Evolutionary conservation across 257 asterid species (phyloP), one percentile per base, ranked within the genome.

Genomic region (Gentiana macrophylla): DNA sequence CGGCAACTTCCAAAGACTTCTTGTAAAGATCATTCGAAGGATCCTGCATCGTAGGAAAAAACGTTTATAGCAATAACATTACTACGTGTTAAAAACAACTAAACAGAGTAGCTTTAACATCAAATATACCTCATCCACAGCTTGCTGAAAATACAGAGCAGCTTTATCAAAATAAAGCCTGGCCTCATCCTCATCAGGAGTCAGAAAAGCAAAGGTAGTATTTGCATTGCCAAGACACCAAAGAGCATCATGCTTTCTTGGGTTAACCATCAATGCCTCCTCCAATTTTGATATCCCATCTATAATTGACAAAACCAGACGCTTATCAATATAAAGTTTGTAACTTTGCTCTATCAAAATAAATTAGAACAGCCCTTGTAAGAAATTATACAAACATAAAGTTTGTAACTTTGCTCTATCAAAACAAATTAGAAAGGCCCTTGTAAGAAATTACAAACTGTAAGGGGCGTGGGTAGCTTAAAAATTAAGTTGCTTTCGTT

Each of bases 201-300:
- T 79, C 72, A 82, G 61, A 72, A 87, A 84, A 37, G 83, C 96
- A 68, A 65, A 69, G 43, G 98, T 71, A 37, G 95, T 86, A 56
- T 84, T 72, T 48, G 96, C 98, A 72, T 90, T 90, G 10, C 98
- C 98, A 47, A 84, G 79, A 72, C 89, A 78, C 98, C 98, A 90
- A 53, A 86, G 75, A 0, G 94, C 75, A 43, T 90, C 94, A 35
- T 80, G 89, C 79, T 81, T 84, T 53, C 57, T 66, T 1, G 98
- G 89, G 62, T 87, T 73, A 58, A 91, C 62, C 44, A 37, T 74
- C 70, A 90, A 67, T 44, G 96, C 94, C 82, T 84, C 94, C 80
- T 90, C 94, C 68, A 90, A 78, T 70, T 84, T 84, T 10, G 84
- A 84, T 52, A 86, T 82, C 36, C 88, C 88, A 60, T 86, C 94